Evolutionary conservation across 768 basidiomycete genomes (phyloP), one percentile per base, ranked within the genome.

Genomic region (Galerina marginata): DNA sequence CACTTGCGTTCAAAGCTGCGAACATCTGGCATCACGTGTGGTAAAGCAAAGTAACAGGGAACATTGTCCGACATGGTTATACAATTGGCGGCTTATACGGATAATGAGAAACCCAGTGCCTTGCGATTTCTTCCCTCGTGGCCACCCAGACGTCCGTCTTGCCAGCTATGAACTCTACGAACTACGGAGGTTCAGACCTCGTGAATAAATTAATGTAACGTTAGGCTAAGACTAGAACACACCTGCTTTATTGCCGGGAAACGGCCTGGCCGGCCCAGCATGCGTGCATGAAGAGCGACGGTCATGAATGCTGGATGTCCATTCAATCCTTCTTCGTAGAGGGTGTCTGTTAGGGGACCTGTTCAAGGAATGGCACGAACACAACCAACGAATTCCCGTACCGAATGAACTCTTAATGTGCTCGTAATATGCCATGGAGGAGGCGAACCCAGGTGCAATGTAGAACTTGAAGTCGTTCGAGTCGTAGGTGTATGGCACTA

Each of bases 391-490:
- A 26, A 12, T 16, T 7, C 2, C 52, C 37, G 3, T 15, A 62
- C 61, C 62, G 39, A 64, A 64, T 1, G 58, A 54, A 10, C 60
- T 64, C 29, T 64, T 64, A 33, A 50, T 38, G 39, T 64, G 63
- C 39, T 64, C 63, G 15, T 54, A 62, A 39, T 61, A 65, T 1
- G 64, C 64, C 64, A 62, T 65, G 26, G 64, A 59, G 6, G 64
- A 65, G 10, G 45, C 60, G 25, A 65, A 65, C 12, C 64, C 64
- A 16, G 64, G 64, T 9, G 64, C 60, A 38, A 65, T 46, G 42
- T 43, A 65, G 54, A 65, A 65, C 40, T 65, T 65, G 64, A 65
- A 65, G 58, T 65, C 64, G 46, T 65, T 65, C 36, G 23, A 42
- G 44, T 65, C 64, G 23, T 65, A 65, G 5, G 60, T 65, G 39